Percentiles rank a stretch among this genome's conserved stretches.
These are phyloP conservation scores for Macrotyloma uniflorum DNA, from an alignment of 306 rosid genomes.

Conservation along the genomic window DNA sequence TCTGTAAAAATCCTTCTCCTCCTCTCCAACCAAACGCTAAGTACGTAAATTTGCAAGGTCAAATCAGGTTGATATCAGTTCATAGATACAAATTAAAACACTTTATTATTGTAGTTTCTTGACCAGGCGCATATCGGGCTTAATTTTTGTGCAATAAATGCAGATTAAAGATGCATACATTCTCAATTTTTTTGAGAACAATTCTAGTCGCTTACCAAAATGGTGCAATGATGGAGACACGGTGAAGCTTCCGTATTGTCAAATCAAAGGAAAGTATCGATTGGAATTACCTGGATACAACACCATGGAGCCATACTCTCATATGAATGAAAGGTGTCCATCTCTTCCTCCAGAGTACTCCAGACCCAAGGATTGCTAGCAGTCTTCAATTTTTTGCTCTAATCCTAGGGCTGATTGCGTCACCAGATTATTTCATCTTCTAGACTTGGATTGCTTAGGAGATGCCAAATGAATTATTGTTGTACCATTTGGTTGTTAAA, in stretches of 20 bases:
- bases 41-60: neutral
- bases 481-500: conserved; percentile 1
- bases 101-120: conserved; percentile 31
- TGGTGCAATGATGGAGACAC: conserved; percentile 92
- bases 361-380: conserved; percentile 71
- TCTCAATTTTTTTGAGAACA: conserved; percentile 80
- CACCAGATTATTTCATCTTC: conserved; percentile 13
- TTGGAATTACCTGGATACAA: conserved; percentile 92
- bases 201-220: conserved; percentile 79
- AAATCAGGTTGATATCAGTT: conserved; percentile 1
- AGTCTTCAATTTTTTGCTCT: conserved; percentile 21
- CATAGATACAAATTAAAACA: conserved; percentile 9
- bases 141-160: conserved; percentile 39
- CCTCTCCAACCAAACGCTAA: neutral
- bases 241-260: conserved; percentile 89
- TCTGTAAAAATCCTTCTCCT: neutral
- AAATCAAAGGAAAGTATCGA: conserved; percentile 84
- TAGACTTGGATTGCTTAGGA: conserved; percentile 24
- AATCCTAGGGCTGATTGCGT: conserved; percentile 20
- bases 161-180: conserved; percentile 95
- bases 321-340: conserved; percentile 96
- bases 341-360: conserved; percentile 82
- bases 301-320: conserved; percentile 71
- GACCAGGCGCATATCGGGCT: conserved; percentile 16
- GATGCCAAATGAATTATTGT: conserved; percentile 27